Evolutionary conservation across 805 yeast genomes (phyloP), one percentile per base, ranked within the genome.

Genomic region (Saturnispora mendoncae): DNA sequence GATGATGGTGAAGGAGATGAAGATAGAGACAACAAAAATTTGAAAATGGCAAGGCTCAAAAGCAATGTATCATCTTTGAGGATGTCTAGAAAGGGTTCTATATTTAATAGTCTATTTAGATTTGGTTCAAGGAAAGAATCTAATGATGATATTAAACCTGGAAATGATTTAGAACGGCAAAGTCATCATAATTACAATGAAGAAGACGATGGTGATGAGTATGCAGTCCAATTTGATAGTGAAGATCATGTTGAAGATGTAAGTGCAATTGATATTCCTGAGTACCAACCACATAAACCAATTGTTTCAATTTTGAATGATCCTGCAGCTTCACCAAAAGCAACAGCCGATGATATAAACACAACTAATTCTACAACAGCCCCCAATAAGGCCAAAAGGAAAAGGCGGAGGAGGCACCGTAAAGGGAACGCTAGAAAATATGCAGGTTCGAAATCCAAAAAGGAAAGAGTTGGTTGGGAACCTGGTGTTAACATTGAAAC

Each of bases 401-500:
- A 32, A 20, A 32, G 20, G 12, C 20, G 45, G 13, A 29, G 39
- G 17, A 32, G 29, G 18, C 23, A 21, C 8, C 24, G 41, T 4
- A 37, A 42, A 13, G 42, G 40, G 14, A 37, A 39, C 10, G 46
- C 54, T 6, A 48, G 66, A 28, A 57, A 52, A 28, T 68, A 67
- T 44, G 46, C 49, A 3, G 68, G 66, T 5, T 55, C 68, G n/a
- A 56, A 61, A 9, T 55, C 58, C 20, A 65, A 67, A 15, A 59
- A 67, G 31, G 64, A 60, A 38, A 51, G 71, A 36, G 66, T 74
- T 4, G 74, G 70, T 19, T 71, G 76, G 72, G 82, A 76, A 49
- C 81, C 82, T 0, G 82, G 82, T 15, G 65, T 75, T 21, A 72
- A 76, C 50, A 62, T 72, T 26, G 54, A 65, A 7, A 69, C 71